phyloP scores from a whole-genome alignment of 2,329 filamentous ascomycete species.

The Alternaria sp. region DNA sequence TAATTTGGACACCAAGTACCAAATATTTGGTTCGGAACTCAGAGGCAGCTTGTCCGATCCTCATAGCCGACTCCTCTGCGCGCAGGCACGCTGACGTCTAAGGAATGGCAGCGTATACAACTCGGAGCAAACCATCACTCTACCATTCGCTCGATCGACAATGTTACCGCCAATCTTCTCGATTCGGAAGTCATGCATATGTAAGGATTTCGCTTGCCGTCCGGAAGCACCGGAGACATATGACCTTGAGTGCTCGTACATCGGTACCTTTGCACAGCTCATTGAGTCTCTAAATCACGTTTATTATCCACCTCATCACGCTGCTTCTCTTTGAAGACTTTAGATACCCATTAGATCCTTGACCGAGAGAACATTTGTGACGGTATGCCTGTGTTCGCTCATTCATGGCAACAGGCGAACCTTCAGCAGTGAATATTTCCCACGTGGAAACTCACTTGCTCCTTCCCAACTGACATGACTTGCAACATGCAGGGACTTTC shows the following conservation, averaged over 20 bases:
- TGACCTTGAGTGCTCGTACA: background rate
- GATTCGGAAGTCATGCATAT: background rate
- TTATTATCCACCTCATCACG: background rate
- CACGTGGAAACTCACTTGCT: background rate
- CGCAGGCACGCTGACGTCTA: background rate
- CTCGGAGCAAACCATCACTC: background rate
- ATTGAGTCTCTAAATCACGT: too few species aligned
- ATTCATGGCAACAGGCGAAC: background rate
- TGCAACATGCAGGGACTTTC: background rate
- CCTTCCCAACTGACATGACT: background rate
- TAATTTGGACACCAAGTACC: background rate
- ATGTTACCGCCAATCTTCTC: background rate
- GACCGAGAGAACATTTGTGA: background rate
- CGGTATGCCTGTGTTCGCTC: background rate
- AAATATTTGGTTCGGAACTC: background rate
- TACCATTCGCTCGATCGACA: background rate
- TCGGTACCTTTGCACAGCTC: background rate
- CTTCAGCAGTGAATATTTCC: background rate
- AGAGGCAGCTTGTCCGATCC: background rate
- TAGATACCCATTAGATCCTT: background rate
- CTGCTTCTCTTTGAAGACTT: background rate
- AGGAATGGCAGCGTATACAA: background rate
- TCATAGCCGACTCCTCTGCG: background rate
- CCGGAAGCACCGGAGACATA: background rate
- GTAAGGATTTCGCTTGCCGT: background rate